Evolutionary conservation across 1,284 basidiomycete genomes (phyloP), one percentile per base, ranked within the genome.

Genomic region (Marasmius fiardii): DNA sequence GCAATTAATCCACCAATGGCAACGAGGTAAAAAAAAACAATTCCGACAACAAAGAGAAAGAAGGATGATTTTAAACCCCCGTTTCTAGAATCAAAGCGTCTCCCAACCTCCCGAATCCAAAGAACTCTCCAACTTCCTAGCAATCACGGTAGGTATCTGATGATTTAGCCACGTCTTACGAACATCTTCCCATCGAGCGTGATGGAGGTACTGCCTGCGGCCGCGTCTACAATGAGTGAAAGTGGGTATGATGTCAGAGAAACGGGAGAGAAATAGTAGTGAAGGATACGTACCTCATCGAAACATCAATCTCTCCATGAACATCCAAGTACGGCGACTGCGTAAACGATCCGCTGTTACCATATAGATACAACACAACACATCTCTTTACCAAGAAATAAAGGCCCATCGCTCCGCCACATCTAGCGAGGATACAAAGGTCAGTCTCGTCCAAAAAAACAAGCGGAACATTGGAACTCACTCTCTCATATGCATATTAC

Each of bases 41-140:
- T 31, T 10, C 28, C 28, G 28, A 31, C 28, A 31, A 31, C 28
- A 31, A 10, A 39, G 12, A 39, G 37, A 39, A 39, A 39, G 37
- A 39, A 39, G 12, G 5, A 39, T 14, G 4, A 14, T 14, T 31
- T 10, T 16, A 39, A 6, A 14, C 12, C 37, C 16, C 16, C 34
- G 34, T 35, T 16, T 35, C n/a, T n/a, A n/a, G 10, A 43, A 34
- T 72, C 63, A 96, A 51, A 97, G 73, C 50, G 91, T 91, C 65
- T 92, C 90, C 95, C 95, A 98, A 11, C 94, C 94, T 23, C 95
- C 94, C 44, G 82, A 88, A 67, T 98, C 95, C n/a, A 93, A 82
- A 2, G 83, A 85, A 56, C 90, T 81, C 67, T 99, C 97, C 55
- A 98, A 71, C 69, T 92, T 92, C 50, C 96, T 80, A 2, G 95